A percentile compares a stretch with the other conserved stretches of the same genome.
Evolutionary conservation across 306 rosid genomes (phyloP).

Genomic region (Gynostemma pentaphyllum): DNA sequence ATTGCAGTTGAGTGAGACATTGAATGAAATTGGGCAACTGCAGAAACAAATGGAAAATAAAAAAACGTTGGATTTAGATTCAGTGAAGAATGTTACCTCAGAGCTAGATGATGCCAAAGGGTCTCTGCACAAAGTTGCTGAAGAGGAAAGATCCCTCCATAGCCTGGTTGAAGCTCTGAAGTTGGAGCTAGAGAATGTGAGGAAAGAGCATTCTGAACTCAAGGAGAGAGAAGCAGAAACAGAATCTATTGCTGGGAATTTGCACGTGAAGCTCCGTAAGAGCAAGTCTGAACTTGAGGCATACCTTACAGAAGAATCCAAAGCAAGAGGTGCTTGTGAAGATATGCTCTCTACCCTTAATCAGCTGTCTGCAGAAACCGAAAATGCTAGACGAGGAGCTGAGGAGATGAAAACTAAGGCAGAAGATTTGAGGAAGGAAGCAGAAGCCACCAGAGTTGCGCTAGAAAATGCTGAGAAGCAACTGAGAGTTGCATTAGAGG

Average conservation of each 20-base stretch:
- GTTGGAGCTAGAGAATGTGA: slow-evolving; percentile 75
- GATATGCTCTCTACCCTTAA: slow-evolving; percentile 66
- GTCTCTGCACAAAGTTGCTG: slow-evolving; percentile 70
- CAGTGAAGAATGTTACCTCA: slow-evolving; percentile 54
- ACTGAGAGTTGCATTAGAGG: slow-evolving; percentile 56
- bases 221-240: slow-evolving; percentile 85
- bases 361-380: slow-evolving; percentile 60
- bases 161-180: slow-evolving; percentile 63
- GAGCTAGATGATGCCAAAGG: slow-evolving; percentile 87
- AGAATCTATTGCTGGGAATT: slow-evolving; percentile 70
- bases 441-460: slow-evolving; percentile 46
- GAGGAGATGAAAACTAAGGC: slow-evolving; percentile 68
- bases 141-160: slow-evolving; percentile 79
- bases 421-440: slow-evolving; percentile 64
- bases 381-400: slow-evolving; percentile 51
- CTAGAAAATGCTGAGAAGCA: slow-evolving; percentile 62
- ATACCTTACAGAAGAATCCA: slow-evolving; percentile 57
- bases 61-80: slow-evolving; percentile 57
- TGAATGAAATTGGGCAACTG: slow-evolving; percentile 50
- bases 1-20: slow-evolving; percentile 40
- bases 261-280: slow-evolving; percentile 69
- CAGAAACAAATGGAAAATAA: slow-evolving; percentile 70
- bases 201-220: slow-evolving; percentile 65
- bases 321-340: slow-evolving; percentile 64
- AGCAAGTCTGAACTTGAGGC: slow-evolving; percentile 71